Conservation (phyloP, 345 rosid genomes). For the Limnanthes douglasii region DNA sequence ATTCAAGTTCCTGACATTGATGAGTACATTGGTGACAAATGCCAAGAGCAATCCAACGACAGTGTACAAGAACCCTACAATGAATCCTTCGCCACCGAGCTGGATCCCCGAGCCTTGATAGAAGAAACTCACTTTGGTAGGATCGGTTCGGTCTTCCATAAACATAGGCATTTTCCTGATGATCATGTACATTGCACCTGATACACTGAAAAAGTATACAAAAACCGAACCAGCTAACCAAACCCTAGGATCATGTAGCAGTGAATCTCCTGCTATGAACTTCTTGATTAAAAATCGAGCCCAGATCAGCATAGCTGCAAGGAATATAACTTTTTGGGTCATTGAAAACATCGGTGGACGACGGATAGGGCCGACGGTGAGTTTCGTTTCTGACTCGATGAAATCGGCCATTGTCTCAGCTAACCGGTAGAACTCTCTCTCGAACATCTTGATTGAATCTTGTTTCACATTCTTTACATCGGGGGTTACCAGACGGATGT, state of each 20-base stretch:
- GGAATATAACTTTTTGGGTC: constrained; percentile 22
- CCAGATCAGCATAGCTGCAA: constrained; percentile 16
- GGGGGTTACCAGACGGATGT: constrained; percentile 51
- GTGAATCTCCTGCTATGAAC: constrained; percentile 31
- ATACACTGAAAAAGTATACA: constrained; percentile 66
- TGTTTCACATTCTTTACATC: constrained; percentile 29
- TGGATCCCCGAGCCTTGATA: constrained; percentile 58
- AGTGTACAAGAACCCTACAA: constrained; percentile 63
- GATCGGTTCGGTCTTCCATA: constrained; percentile 30
- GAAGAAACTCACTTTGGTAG: constrained; percentile 39
- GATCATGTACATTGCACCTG: constrained; percentile 61
- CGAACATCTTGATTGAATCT: constrained; percentile 44
- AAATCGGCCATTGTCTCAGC: constrained; percentile 72
- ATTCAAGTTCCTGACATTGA: constrained; percentile 27
- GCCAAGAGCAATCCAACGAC: constrained; percentile 62
- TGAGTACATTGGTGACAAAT: constrained; percentile 35
- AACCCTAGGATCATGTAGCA: constrained; percentile 34
- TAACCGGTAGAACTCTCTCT: constrained; percentile 28
- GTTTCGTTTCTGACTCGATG: constrained; percentile 33
- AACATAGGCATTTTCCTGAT: constrained; percentile 60
- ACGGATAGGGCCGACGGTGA: constrained; percentile 31
- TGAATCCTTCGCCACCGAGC: constrained; percentile 65
- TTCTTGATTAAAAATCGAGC: constrained; percentile 29
- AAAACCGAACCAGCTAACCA: constrained; percentile 55
- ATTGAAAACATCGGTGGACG: constrained; percentile 53